phyloP scores from a whole-genome alignment of 2,329 filamentous ascomycete genomes.

The Zalaria obscura region DNA sequence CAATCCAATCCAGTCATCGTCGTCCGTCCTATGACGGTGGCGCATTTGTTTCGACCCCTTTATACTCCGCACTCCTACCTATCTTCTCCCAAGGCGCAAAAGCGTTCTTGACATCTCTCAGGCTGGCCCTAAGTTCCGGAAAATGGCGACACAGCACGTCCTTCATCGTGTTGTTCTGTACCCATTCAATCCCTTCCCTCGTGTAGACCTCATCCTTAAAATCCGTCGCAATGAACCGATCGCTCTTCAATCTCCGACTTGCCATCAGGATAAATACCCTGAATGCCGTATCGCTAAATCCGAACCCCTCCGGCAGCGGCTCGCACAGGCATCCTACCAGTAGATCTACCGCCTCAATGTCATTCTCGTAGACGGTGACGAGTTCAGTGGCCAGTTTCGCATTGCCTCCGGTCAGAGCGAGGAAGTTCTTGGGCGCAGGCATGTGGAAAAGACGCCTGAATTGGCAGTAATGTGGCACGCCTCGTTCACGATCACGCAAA shows the following conservation, averaged over 20 bases:
- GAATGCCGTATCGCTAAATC: conserved; percentile 35
- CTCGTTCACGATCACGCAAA: conserved; percentile 32
- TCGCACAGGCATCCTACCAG: conserved; percentile 30
- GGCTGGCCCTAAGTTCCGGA: conserved; percentile 20
- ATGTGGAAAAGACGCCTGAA: conserved; percentile 32
- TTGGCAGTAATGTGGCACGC: conserved; percentile 30
- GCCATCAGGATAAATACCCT: conserved; percentile 33
- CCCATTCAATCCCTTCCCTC: conserved; percentile 27
- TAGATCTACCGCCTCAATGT: conserved; percentile 29
- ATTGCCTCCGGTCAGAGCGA: conserved; percentile 26
- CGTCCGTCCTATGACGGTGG: background rate
- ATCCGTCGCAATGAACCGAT: conserved; percentile 29
- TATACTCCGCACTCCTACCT: conserved; percentile 10
- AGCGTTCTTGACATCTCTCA: conserved; percentile 19
- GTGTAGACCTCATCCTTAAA: conserved; percentile 29
- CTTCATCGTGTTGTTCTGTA: conserved; percentile 28
- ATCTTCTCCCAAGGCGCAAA: conserved; percentile 21
- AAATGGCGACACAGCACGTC: conserved; percentile 30
- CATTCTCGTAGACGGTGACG: conserved; percentile 22
- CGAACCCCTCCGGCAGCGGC: conserved; percentile 30
- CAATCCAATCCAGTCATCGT: no score
- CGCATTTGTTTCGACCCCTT: conserved; percentile 15
- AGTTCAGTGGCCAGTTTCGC: conserved; percentile 22
- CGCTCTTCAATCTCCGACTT: conserved; percentile 27
- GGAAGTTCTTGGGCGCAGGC: conserved; percentile 21